Conservation (phyloP, 345 rosid genomes). For the Pistacia vera region DNA sequence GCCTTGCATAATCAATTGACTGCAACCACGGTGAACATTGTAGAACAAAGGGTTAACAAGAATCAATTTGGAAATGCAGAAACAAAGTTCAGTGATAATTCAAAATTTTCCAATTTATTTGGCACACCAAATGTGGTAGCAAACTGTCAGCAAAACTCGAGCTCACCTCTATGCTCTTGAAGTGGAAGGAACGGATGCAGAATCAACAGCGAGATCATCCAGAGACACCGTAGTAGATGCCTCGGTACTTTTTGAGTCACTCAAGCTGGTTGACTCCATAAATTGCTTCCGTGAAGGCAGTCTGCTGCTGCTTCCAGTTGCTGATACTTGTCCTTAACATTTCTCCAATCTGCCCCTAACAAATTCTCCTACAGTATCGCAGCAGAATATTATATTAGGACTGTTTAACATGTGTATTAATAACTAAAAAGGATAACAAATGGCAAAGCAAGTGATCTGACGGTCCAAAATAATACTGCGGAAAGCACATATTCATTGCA, state of each 20-base stretch:
- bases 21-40: constrained; percentile 28
- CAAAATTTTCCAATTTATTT: background rate
- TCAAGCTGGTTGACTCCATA: constrained; percentile 56
- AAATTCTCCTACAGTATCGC: constrained; percentile 55
- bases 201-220: constrained; percentile 75
- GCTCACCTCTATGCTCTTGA: constrained; percentile 83
- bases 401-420: background rate
- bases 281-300: constrained; percentile 68
- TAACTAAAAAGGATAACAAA: background rate
- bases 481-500: background rate
- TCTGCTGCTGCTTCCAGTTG: constrained; percentile 72
- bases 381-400: constrained; percentile 14
- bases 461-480: background rate
- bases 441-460: background rate
- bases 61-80: background rate
- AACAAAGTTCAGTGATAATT: background rate
- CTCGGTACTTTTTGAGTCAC: constrained; percentile 75
- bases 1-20: constrained; percentile 80
- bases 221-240: constrained; percentile 59
- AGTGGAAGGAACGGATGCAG: constrained; percentile 68
- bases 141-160: background rate
- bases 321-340: constrained; percentile 62
- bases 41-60: background rate
- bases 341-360: constrained; percentile 73
- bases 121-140: background rate